These are phyloP conservation scores for Thielaviopsis ethacetica DNA, from an alignment of 2,329 filamentous ascomycete genomes.

Conservation along the genomic window DNA sequence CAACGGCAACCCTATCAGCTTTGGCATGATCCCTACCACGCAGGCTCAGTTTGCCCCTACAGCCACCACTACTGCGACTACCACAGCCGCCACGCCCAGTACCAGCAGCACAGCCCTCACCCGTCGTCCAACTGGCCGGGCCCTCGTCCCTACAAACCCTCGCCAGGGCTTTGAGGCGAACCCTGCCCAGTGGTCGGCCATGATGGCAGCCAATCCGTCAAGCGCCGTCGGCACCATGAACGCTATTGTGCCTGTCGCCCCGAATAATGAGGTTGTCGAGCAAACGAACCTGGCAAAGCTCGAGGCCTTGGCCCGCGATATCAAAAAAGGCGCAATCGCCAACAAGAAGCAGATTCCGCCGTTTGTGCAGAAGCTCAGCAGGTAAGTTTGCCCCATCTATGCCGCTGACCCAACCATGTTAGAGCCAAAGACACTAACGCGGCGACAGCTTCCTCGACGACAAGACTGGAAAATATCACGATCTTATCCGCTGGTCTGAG, in stretches of 20 bases:
- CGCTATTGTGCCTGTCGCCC: constrained; percentile 2
- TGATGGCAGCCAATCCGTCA: constrained; percentile 8
- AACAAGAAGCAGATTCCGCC: constrained; percentile 94
- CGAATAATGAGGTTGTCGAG: constrained; percentile 21
- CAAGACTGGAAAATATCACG: constrained; percentile 58
- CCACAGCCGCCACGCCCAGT: constrained; percentile 14
- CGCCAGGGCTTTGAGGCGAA: constrained; percentile 23
- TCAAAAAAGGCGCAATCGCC: constrained; percentile 72
- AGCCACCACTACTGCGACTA: constrained; percentile 12
- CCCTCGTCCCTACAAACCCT: constrained; percentile 28
- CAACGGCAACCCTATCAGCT: constrained; percentile 1
- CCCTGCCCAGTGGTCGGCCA: constrained; percentile 16
- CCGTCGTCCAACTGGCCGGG: constrained; percentile 33
- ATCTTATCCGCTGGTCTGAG: constrained; percentile 92
- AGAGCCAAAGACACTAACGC: constrained; percentile 14
- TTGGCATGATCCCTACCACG: not conserved
- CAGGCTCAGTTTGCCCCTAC: constrained; percentile 6
- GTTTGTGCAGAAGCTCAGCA: constrained; percentile 95
- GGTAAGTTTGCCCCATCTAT: constrained; percentile 38
- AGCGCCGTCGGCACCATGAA: constrained; percentile 4
- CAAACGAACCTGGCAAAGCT: constrained; percentile 62
- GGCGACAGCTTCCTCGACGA: constrained; percentile 73
- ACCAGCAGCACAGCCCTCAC: constrained; percentile 34
- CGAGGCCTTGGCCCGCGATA: constrained; percentile 62
- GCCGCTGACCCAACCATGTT: not conserved